Evolutionary conservation across 1,284 basidiomycete genomes (phyloP), one percentile per base, ranked within the genome.

Genomic region (Leccinum angustisporum): DNA sequence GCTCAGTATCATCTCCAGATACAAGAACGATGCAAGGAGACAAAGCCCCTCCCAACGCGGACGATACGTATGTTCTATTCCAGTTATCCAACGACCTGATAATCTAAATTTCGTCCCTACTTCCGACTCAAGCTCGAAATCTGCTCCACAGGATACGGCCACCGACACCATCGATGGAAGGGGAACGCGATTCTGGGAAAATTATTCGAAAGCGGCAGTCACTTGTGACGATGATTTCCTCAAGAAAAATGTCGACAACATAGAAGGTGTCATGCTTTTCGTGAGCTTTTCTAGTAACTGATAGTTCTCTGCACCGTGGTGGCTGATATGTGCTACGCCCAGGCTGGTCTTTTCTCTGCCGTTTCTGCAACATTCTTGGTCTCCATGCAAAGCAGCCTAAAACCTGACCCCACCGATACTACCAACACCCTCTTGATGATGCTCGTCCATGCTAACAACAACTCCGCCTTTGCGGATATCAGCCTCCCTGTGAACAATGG

Each of bases 281-380:
- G 65, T 66, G 55, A 54, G 66, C 43, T 13, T 54, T 50, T 27
- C 16, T 56, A 38, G 1, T 38, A 16, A 8, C 7, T 14, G 11
- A 40, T 14, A 16, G 4, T 16, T 48, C 10, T 18, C 9, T 6
- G 38, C 18, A 36, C 10, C 14, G 14, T 30, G 31, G 36, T 30
- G n/a, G 18, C 5, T 59, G 10, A 59, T 25, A 4, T 51, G 16
- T 16, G 11, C 6, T 25, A 6, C 30, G 16, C 9, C 4, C 40
- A 66, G 66, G 56, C 65, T 13, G 65, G 65, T 58, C 64, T 66
- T 3, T 68, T 66, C 33, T 66, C 65, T 57, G 66, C 65, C 5
- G 65, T 66, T 13, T 31, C 60, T 13, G 67, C 66, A 18, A 27
- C 65, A 16, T 66, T 66, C 54, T 58, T 66, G 10, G 61, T 58